phyloP scores from a whole-genome alignment of 2,329 filamentous ascomycete species.

The Neoascochyta sp. region DNA sequence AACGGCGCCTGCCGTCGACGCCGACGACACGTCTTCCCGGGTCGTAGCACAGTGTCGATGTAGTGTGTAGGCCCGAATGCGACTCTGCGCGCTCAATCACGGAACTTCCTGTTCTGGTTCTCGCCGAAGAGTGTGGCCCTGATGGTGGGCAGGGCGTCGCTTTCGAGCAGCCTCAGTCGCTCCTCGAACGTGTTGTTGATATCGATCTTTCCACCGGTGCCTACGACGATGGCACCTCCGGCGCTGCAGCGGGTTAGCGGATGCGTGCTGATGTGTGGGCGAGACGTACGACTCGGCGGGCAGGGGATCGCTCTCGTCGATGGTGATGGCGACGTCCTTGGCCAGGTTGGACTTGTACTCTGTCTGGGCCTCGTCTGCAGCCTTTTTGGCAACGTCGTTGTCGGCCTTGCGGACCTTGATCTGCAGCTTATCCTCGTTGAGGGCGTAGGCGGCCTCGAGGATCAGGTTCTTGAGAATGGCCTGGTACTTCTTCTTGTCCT shows the following conservation, averaged over 20 bases:
- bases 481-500: conserved; percentile 73
- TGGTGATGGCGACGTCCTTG: conserved; percentile 63
- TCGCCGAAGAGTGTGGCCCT: conserved; percentile 85
- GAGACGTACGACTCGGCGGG: conserved; percentile 74
- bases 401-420: conserved; percentile 79
- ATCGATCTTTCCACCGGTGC: conserved; percentile 87
- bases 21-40: too few relatives aligned
- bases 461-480: conserved; percentile 73
- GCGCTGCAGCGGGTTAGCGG: conserved; percentile 53
- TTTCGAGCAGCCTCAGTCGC: conserved; percentile 78
- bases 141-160: conserved; percentile 78
- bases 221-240: conserved; percentile 77
- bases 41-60: too few relatives aligned
- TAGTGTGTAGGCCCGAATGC: background rate
- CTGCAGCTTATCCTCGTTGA: conserved; percentile 74
- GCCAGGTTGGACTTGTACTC: conserved; percentile 80
- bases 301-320: conserved; percentile 76
- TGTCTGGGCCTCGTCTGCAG: conserved; percentile 68
- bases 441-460: conserved; percentile 83
- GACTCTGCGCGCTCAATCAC: conserved; percentile 59
- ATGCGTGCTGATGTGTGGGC: too few relatives aligned
- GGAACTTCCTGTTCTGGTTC: conserved; percentile 95
- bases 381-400: conserved; percentile 69
- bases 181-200: conserved; percentile 98
- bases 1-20: background rate